Percentiles rank a stretch among this genome's conserved stretches.
phyloP scores from a whole-genome alignment of 2,329 filamentous ascomycete genomes.

The Sordariomycetes sp. region DNA sequence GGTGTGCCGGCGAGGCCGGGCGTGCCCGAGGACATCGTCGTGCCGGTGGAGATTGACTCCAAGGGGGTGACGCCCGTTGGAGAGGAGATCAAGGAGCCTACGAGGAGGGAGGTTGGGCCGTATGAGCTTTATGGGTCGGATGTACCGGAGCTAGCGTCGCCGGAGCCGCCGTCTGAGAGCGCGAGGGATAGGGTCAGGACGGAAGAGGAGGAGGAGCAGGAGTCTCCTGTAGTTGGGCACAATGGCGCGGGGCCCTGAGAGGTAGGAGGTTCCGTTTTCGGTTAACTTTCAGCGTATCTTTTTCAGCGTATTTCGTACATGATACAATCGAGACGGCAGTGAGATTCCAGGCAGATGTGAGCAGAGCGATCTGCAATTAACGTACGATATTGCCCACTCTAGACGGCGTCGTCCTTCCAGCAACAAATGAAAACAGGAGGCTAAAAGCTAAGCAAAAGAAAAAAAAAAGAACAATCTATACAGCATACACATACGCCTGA shows the following conservation, averaged over 20 bases:
- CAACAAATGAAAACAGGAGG: not conserved
- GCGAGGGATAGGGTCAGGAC: not conserved
- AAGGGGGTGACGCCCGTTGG: slow-evolving; percentile 5
- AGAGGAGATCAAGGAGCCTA: not conserved
- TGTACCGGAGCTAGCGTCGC: slow-evolving; percentile 6
- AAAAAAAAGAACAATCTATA: not conserved
- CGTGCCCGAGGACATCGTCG: slow-evolving; percentile 32
- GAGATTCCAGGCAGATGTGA: too few species aligned
- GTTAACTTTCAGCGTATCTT: too few species aligned
- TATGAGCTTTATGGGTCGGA: slow-evolving; percentile 32
- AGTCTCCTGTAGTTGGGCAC: not conserved
- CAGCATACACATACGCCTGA: not conserved
- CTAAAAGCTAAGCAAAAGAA: not conserved
- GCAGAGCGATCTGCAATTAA: too few species aligned
- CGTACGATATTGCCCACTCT: too few species aligned
- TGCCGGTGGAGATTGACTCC: slow-evolving; percentile 41
- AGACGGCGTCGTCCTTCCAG: too few species aligned
- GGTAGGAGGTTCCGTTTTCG: too few species aligned
- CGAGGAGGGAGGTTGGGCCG: slow-evolving; percentile 16
- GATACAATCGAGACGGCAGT: too few species aligned
- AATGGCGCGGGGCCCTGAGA: too few species aligned
- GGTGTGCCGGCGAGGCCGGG: slow-evolving; percentile 30
- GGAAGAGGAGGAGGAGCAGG: not conserved
- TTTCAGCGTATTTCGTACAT: too few species aligned
- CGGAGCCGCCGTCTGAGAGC: slow-evolving; percentile 1